These are phyloP conservation scores for Canna indica DNA, from an alignment of 176 grass and related monocot species.

Conservation along the genomic window DNA sequence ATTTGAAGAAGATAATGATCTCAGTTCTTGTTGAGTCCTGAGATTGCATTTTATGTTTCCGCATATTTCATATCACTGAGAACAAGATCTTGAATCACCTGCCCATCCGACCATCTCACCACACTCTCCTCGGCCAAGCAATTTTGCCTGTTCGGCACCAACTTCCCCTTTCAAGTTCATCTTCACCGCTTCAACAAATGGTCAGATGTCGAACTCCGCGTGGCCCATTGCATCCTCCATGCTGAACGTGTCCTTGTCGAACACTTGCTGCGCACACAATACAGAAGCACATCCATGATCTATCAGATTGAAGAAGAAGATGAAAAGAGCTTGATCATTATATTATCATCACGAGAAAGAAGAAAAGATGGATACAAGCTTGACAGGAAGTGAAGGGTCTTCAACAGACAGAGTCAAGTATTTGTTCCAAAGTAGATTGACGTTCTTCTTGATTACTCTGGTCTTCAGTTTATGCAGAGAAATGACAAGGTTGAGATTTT, in stretches of 20 bases:
- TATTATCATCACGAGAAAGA: no score
- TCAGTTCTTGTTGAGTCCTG: no score
- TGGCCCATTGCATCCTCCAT: slow-evolving; percentile 68
- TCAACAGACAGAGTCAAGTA: slow-evolving; percentile 69
- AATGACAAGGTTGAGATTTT: no score
- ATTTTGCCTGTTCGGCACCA: slow-evolving; percentile 54
- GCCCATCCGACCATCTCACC: slow-evolving; percentile 33
- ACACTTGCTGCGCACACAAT: slow-evolving; percentile 72
- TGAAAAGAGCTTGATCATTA: not conserved
- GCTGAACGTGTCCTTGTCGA: slow-evolving; percentile 73
- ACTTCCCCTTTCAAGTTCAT: slow-evolving; percentile 38
- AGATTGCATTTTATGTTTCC: no score
- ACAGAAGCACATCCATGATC: no score
- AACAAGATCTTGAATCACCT: slow-evolving; percentile 39
- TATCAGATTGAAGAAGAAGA: slow-evolving; percentile 5
- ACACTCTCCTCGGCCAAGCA: slow-evolving; percentile 47
- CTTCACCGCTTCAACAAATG: slow-evolving; percentile 56
- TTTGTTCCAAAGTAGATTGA: slow-evolving; percentile 79
- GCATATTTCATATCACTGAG: no score
- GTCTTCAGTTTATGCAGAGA: slow-evolving; percentile 67
- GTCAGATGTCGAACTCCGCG: slow-evolving; percentile 56
- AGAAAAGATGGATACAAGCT: slow-evolving; percentile 28
- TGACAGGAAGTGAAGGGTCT: slow-evolving; percentile 32
- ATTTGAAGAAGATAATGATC: no score
- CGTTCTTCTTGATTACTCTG: slow-evolving; percentile 43